Base-by-base conservation (phyloP, 2,329 filamentous ascomycete genomes). In the Ophiocordyceps camponoti-floridani region DNA sequence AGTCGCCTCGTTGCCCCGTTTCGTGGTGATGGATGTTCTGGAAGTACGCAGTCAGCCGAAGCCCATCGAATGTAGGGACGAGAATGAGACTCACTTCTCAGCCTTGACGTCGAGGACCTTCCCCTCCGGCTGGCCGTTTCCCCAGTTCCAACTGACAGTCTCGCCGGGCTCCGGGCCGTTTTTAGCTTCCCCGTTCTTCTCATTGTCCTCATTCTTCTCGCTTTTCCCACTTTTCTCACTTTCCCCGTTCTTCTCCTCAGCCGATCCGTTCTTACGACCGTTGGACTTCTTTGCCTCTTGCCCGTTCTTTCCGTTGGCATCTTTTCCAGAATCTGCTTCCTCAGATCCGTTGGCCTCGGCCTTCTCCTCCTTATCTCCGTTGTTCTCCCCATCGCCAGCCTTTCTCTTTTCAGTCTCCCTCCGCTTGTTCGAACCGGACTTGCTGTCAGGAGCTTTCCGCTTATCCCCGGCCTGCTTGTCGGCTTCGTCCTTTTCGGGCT, bases 61-160 rank as follows among this genome's bases (percentile, higher is more conserved):
- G 1, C 11, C 14, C 40, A 4, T 4, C 23, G 8, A 12, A 4
- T 4, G n/a, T 13, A 5, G 13, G 13, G 4, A 13, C 4, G 26
- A 3, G n/a, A 2, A 2, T 6, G 33, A 2, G 13, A 46, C 62
- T 54, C 47, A 67, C 64, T 62, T 58, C 26, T 64, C 61, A 0
- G 52, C 55, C 47, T 67, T 67, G 40, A 68, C 65, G 13, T 68
- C 63, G 3, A 67, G 49, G 1, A 68, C 65, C 13, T 64, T 65
- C 2, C 65, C 65, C 47, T 66, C 47, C 1, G 65, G 63, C 18
- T 67, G 58, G 9, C 64, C 64, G 16, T 54, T 54, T 12, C 65
- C 65, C 65, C 65, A 68, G 26, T 66, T 65, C 65, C 65, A 68
- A 49, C 62, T 67, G 8, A 68, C 65, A 0, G 58, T 68, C 8